Percentiles rank a stretch among this genome's conserved stretches.
These are phyloP conservation scores for Ceratobasidium sp. DNA, from an alignment of 1,284 basidiomycete species.

Conservation along the genomic window DNA sequence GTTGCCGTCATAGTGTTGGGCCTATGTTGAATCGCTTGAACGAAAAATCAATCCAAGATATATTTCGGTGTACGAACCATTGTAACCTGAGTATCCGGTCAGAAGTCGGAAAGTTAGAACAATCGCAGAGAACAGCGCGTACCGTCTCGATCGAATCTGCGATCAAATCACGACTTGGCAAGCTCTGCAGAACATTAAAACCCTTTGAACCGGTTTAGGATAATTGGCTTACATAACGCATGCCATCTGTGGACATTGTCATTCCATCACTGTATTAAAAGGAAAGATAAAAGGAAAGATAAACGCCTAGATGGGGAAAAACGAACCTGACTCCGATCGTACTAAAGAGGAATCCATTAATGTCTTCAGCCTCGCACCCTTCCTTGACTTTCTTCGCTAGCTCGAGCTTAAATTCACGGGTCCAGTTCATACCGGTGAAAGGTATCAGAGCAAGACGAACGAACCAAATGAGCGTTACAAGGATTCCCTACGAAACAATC, in stretches of 20 bases:
- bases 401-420: conserved; percentile 67
- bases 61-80: conserved; percentile 64
- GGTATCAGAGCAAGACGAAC: conserved; percentile 48
- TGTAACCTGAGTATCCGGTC: conserved; percentile 66
- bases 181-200: conserved; percentile 65
- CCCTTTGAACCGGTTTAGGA: background rate
- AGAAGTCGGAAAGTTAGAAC: background rate
- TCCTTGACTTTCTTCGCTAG: conserved; percentile 80
- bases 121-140: conserved; percentile 51
- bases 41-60: conserved; percentile 8
- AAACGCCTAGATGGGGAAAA: background rate
- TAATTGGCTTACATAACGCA: conserved; percentile 50
- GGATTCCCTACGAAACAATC: conserved; percentile 71
- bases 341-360: conserved; percentile 83
- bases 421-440: too few species aligned
- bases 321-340: conserved; percentile 82
- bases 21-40: conserved; percentile 60
- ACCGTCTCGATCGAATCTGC: conserved; percentile 92
- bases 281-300: background rate
- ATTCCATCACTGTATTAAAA: conserved; percentile 75
- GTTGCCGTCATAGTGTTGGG: conserved; percentile 89
- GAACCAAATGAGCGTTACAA: conserved; percentile 82
- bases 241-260: conserved; percentile 86
- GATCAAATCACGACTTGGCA: conserved; percentile 91
- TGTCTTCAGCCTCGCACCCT: conserved; percentile 79